A percentile compares a stretch with the other conserved stretches of the same genome.
Evolutionary conservation across 805 yeast species (phyloP).

Genomic region (Isabelozyma rhagii): DNA sequence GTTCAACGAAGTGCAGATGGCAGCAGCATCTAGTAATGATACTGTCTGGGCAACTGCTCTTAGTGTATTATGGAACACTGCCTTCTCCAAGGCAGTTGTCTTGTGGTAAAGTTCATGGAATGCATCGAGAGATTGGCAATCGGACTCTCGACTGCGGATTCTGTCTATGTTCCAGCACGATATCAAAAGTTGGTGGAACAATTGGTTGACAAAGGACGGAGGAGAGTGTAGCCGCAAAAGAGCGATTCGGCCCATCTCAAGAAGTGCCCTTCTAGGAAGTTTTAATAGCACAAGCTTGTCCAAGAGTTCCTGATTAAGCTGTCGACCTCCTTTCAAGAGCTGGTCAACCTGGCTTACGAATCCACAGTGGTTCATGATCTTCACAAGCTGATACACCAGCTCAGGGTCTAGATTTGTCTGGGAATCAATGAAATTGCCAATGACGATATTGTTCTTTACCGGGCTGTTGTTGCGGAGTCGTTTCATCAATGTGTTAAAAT

Average conservation of each 20-base stretch:
- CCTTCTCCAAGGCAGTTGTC: conserved; percentile 6
- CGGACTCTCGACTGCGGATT: not conserved
- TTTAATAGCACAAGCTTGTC: no score
- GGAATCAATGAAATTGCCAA: not conserved
- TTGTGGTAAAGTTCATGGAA: not conserved
- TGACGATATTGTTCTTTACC: not conserved
- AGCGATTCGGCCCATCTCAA: not conserved
- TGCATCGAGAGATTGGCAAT: not conserved
- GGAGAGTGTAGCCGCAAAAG: not conserved
- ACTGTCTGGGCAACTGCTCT: conserved; percentile 28
- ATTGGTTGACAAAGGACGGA: not conserved
- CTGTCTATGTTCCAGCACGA: not conserved
- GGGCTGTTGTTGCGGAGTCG: not conserved
- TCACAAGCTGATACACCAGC: not conserved
- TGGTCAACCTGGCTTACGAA: not conserved
- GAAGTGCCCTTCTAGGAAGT: no score
- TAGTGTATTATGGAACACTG: conserved; percentile 21
- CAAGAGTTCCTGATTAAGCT: no score
- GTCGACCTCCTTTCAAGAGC: not conserved
- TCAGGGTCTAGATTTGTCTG: not conserved
- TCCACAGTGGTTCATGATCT: not conserved
- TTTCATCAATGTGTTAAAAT: not conserved
- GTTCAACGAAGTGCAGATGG: conserved; percentile 6
- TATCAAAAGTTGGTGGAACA: not conserved
- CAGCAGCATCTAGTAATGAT: conserved; percentile 16